Conservation (phyloP, 2,329 filamentous ascomycete species). For the Ophiocordyceps unilateralis region DNA sequence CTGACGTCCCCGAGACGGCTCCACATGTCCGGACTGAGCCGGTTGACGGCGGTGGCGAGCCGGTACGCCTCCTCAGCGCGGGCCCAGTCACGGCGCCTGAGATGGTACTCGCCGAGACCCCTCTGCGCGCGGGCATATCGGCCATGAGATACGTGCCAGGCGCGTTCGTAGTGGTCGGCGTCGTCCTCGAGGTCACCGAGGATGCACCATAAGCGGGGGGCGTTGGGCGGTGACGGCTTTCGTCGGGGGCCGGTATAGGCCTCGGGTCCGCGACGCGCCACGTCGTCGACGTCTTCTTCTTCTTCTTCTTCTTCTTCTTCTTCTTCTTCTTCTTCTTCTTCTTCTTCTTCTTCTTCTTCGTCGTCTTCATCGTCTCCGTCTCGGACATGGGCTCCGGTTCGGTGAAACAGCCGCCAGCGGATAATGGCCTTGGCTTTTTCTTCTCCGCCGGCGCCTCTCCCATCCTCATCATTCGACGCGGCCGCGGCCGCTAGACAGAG, state of each 20-base stretch:
- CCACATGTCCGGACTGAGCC: constrained; percentile 72
- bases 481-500: constrained; percentile 59
- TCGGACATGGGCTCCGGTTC: constrained; percentile 33
- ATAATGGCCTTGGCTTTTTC: constrained; percentile 66
- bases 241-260: constrained; percentile 43
- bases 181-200: constrained; percentile 75
- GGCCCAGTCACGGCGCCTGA: constrained; percentile 45
- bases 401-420: constrained; percentile 61
- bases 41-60: constrained; percentile 61
- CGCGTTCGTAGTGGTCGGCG: constrained; percentile 58
- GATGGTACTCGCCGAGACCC: constrained; percentile 65
- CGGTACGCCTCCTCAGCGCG: constrained; percentile 63
- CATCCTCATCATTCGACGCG: constrained; percentile 39
- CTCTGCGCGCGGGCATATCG: constrained; percentile 78
- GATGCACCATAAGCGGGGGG: constrained; percentile 81
- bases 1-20: constrained; percentile 78
- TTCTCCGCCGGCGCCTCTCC: constrained; percentile 42
- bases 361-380: constrained; percentile 12
- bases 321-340: constrained; percentile 26
- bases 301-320: constrained; percentile 17
- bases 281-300: constrained; percentile 34
- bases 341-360: constrained; percentile 28
- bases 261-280: constrained; percentile 35
- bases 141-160: constrained; percentile 70
- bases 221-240: constrained; percentile 59